Percentiles rank a stretch among this genome's conserved stretches.
Evolutionary conservation across 768 basidiomycete species (phyloP).

Genomic region (Atractiella rhizophila): DNA sequence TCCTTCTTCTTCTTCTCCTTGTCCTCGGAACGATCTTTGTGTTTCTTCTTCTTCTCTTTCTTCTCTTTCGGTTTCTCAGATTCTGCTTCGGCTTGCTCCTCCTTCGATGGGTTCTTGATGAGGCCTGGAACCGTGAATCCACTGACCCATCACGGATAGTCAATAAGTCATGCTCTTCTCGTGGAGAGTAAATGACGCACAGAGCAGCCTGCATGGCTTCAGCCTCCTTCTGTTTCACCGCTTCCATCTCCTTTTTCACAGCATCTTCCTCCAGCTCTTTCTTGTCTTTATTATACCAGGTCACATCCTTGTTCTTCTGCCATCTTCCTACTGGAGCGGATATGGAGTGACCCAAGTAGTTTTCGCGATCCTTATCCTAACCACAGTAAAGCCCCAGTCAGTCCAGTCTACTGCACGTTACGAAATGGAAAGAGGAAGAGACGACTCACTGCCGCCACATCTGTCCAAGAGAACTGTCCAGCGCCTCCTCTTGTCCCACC

Average conservation of each 20-base stretch:
- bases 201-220: constrained; percentile 62
- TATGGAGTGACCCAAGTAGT: constrained; percentile 80
- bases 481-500: not conserved
- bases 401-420: not conserved
- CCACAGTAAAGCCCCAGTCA: not conserved
- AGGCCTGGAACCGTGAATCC: too few species aligned
- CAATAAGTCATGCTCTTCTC: too few species aligned
- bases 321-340: constrained; percentile 70
- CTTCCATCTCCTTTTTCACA: constrained; percentile 44
- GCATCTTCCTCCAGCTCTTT: constrained; percentile 25
- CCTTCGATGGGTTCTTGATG: too few species aligned
- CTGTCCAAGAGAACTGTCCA: not conserved
- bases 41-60: too few species aligned
- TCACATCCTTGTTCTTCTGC: constrained; percentile 93
- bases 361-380: constrained; percentile 25
- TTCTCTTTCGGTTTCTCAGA: too few species aligned
- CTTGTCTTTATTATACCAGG: constrained; percentile 67
- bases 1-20: too few species aligned
- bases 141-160: too few species aligned
- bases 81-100: too few species aligned
- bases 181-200: too few species aligned
- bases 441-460: not conserved
- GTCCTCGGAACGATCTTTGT: too few species aligned
- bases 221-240: constrained; percentile 67
- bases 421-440: not conserved